These are phyloP conservation scores for Thermomucor indicae-seudaticae DNA, from an alignment of 371 early-diverging fungal species.

Conservation along the genomic window DNA sequence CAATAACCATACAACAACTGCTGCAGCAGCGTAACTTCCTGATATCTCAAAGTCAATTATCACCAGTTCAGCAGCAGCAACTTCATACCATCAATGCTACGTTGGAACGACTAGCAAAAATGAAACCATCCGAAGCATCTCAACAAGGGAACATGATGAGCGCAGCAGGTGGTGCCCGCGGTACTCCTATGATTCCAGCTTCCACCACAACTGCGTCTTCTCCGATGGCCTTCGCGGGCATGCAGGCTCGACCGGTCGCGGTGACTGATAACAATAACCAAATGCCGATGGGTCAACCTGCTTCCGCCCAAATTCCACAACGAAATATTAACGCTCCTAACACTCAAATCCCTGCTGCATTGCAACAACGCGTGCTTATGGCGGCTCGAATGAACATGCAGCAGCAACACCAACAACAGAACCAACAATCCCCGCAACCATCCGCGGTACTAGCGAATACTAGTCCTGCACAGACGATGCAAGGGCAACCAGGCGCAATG, in stretches of 20 bases:
- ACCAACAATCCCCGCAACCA: conserved; percentile 13
- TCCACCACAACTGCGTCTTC: conserved; percentile 11
- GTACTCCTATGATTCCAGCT: conserved; percentile 1
- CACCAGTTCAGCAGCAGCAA: conserved; percentile 30
- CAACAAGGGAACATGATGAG: conserved; percentile 3
- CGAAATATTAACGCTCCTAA: conserved; percentile 5
- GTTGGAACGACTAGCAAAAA: conserved; percentile 6
- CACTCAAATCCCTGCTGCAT: conserved; percentile 3
- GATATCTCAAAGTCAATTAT: conserved; percentile 1
- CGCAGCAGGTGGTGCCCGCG: too few species aligned
- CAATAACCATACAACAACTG: not conserved
- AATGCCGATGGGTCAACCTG: conserved; percentile 5
- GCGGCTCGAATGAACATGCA: conserved; percentile 7
- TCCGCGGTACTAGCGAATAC: conserved; percentile 2
- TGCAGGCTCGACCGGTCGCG: conserved; percentile 7
- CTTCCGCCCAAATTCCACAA: not conserved
- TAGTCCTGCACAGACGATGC: not conserved
- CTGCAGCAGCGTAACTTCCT: conserved; percentile 2
- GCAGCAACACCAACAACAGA: conserved; percentile 18
- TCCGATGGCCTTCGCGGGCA: conserved; percentile 11
- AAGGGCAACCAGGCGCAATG: not conserved
- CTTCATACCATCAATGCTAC: conserved; percentile 11
- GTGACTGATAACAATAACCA: conserved; percentile 1
- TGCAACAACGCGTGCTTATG: conserved; percentile 12
- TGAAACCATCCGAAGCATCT: conserved; percentile 1